phyloP scores from a whole-genome alignment of 305 asterid species.

The Petunia hybrid region DNA sequence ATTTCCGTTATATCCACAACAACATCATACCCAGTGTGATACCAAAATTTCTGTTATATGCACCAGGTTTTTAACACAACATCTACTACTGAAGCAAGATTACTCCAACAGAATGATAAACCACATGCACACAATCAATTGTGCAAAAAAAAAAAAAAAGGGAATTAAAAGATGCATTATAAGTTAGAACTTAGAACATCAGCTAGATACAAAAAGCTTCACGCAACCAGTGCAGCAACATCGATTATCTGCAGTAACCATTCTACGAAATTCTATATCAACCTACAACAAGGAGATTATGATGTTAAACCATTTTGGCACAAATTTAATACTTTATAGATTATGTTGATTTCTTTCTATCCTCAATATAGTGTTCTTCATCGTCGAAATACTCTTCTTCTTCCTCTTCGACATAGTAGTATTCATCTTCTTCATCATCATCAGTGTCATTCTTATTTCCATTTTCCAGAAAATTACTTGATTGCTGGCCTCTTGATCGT shows the following conservation, averaged over 20 bases:
- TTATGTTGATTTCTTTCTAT: slow-evolving; percentile 45
- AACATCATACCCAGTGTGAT: too few relatives aligned
- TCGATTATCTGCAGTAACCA: background rate
- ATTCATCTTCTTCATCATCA: slow-evolving; percentile 44
- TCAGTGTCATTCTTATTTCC: slow-evolving; percentile 49
- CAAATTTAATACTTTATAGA: background rate
- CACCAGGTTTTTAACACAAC: background rate
- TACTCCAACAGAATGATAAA: background rate
- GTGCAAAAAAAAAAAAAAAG: background rate
- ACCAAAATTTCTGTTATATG: background rate
- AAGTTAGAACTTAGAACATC: background rate
- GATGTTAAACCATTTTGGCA: background rate
- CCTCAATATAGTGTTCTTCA: slow-evolving; percentile 56
- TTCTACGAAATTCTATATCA: background rate
- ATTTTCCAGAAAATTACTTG: slow-evolving; percentile 46
- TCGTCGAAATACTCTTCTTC: slow-evolving; percentile 57
- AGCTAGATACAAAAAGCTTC: background rate
- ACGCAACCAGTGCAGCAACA: background rate
- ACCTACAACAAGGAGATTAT: background rate
- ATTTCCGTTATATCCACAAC: background rate
- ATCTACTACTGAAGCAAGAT: background rate
- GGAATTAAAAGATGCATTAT: background rate
- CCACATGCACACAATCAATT: background rate
- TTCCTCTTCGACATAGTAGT: slow-evolving; percentile 51
- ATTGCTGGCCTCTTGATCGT: slow-evolving; percentile 56